Conservation (phyloP, 2,329 filamentous ascomycete species). For the Raffaelea arxii region DNA sequence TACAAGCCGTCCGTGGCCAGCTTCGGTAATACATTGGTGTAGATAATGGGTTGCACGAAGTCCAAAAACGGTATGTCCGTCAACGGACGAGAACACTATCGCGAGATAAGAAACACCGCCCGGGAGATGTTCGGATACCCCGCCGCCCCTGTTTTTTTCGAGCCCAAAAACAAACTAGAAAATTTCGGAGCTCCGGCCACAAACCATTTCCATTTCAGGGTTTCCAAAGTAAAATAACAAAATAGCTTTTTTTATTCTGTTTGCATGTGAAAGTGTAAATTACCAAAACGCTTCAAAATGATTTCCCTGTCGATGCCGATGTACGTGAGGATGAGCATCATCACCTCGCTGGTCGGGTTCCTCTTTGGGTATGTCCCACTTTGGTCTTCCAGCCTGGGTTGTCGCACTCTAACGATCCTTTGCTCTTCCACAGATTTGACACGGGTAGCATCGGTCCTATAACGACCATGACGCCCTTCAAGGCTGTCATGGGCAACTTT, state of each 20-base stretch:
- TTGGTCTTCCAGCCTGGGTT: neutral
- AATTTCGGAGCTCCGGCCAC: too few relatives aligned
- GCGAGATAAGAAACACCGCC: neutral
- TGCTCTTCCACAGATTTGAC: conserved; percentile 14
- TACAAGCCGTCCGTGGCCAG: too few relatives aligned
- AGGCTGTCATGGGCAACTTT: conserved; percentile 37
- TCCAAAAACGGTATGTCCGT: too few relatives aligned
- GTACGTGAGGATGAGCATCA: conserved; percentile 13
- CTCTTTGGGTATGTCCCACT: conserved; percentile 12
- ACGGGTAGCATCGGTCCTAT: conserved; percentile 49
- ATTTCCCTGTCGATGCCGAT: neutral
- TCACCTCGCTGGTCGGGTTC: conserved; percentile 12
- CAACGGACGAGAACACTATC: neutral
- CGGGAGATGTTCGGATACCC: neutral
- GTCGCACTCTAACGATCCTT: too few relatives aligned
- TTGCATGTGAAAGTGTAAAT: neutral
- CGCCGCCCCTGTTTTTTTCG: neutral
- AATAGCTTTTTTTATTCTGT: too few relatives aligned
- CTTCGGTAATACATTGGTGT: too few relatives aligned
- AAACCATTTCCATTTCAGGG: too few relatives aligned
- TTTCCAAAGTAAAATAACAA: too few relatives aligned
- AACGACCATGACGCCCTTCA: conserved; percentile 46
- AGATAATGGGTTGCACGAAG: too few relatives aligned
- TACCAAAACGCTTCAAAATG: neutral
- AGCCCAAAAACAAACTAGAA: too few relatives aligned